These are phyloP conservation scores for barrel medic (Medicago truncatula) DNA, from an alignment of 306 rosid genomes.

Conservation along the genomic window DNA sequence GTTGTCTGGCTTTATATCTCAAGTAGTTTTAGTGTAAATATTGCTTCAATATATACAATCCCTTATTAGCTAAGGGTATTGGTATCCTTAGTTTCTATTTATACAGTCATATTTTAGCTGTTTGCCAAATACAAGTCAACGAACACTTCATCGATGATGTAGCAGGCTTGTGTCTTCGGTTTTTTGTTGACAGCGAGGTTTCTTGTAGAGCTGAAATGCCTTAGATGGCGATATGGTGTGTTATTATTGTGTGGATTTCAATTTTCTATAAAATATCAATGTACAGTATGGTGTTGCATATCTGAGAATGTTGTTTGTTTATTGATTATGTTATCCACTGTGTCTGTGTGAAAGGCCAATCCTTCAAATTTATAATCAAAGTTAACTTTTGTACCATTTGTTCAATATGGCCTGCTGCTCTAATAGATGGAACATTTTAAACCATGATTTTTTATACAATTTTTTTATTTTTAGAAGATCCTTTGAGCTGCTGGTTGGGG, in stretches of 20 bases:
- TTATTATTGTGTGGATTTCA: slow-evolving; percentile 54
- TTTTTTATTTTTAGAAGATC: too few species aligned
- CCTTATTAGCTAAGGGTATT: slow-evolving; percentile 36
- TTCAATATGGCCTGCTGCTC: too few species aligned
- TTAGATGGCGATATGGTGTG: slow-evolving; percentile 37
- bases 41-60: slow-evolving; percentile 34
- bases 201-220: slow-evolving; percentile 39
- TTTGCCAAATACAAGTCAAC: slow-evolving; percentile 40
- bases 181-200: slow-evolving; percentile 41
- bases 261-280: slow-evolving; percentile 43
- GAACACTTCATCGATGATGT: slow-evolving; percentile 28
- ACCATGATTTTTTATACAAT: too few species aligned
- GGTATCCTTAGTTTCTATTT: slow-evolving; percentile 34
- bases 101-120: slow-evolving; percentile 37
- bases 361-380: too few species aligned
- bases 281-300: slow-evolving; percentile 52
- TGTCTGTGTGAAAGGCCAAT: too few species aligned
- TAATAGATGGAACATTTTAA: too few species aligned
- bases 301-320: slow-evolving; percentile 39
- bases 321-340: too few species aligned
- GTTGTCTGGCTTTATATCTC: slow-evolving; percentile 47
- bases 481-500: too few species aligned
- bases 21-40: slow-evolving; percentile 56
- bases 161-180: slow-evolving; percentile 13
- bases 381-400: too few species aligned